Conservation (phyloP, 257 asterid genomes). For the Solanum chiquidenum region DNA sequence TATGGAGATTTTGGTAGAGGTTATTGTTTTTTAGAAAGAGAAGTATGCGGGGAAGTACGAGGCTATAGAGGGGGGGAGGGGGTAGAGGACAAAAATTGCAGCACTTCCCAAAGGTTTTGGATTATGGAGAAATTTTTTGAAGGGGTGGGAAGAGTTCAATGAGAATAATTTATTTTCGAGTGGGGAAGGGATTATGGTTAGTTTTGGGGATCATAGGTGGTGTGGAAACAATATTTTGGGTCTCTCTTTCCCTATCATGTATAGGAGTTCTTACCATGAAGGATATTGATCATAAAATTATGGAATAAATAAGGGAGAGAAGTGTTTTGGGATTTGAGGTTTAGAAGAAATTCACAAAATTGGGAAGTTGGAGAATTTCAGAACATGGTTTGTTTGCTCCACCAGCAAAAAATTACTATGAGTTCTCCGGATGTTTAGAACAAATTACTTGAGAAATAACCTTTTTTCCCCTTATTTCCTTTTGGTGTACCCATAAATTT, state of each 20-base stretch:
- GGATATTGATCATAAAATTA: no score
- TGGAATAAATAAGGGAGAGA: no score
- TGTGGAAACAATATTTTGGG: no score
- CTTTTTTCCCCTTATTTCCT: background rate
- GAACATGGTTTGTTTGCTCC: background rate
- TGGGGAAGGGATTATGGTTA: no score
- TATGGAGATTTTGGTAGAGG: no score
- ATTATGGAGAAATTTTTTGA: background rate
- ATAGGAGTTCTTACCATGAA: no score
- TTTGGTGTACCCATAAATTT: no score
- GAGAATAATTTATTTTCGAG: no score
- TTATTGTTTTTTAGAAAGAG: no score
- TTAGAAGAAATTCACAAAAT: background rate
- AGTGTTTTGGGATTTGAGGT: no score
- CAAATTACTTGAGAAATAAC: background rate
- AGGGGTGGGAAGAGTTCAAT: background rate
- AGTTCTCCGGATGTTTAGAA: background rate
- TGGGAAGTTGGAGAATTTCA: background rate
- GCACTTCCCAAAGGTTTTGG: background rate
- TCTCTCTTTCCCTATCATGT: no score
- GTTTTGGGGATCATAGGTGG: no score
- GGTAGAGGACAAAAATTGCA: background rate
- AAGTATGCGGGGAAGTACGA: background rate
- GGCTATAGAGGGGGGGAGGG: background rate
- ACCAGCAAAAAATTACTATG: background rate